A percentile compares a stretch with the other conserved stretches of the same genome.
Conservation (phyloP, 1,284 basidiomycete species). For the Thecaphora frezii region DNA sequence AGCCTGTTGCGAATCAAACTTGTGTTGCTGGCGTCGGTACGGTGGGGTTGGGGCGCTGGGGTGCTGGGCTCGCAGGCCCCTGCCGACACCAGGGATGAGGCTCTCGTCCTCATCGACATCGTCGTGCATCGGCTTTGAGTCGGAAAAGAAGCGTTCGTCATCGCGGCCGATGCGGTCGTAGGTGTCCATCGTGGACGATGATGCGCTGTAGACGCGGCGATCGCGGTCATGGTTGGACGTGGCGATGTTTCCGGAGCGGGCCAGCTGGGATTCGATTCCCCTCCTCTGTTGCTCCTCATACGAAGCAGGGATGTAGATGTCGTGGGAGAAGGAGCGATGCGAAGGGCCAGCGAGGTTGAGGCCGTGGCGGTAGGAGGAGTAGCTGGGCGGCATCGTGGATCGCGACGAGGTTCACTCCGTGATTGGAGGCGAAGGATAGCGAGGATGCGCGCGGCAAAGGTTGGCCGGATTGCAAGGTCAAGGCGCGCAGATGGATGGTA, state of each 20-base stretch:
- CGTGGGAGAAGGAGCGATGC: slow-evolving; percentile 21
- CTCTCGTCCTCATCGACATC: slow-evolving; percentile 9
- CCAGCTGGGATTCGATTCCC: slow-evolving; percentile 27
- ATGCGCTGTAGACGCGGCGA: slow-evolving; percentile 12
- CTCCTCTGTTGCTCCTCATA: slow-evolving; percentile 26
- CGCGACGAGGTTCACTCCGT: no score
- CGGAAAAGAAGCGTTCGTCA: slow-evolving; percentile 6
- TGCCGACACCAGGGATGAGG: slow-evolving; percentile 39
- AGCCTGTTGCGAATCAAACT: not conserved
- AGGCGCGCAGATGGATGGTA: no score
- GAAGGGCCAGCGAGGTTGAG: not conserved
- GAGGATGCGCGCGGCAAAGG: no score
- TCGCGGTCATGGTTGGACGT: slow-evolving; percentile 12
- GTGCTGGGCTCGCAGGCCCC: slow-evolving; percentile 21
- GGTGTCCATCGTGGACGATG: slow-evolving; percentile 27
- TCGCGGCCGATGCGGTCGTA: slow-evolving; percentile 38
- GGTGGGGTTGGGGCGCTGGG: slow-evolving; percentile 2
- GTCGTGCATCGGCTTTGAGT: not conserved
- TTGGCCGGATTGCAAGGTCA: no score
- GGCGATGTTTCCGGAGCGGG: slow-evolving; percentile 12
- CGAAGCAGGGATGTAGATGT: slow-evolving; percentile 33
- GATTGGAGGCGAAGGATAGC: no score
- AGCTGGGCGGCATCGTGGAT: no score
- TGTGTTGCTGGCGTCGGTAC: not conserved
- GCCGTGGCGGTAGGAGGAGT: not conserved